A percentile compares a stretch with the other conserved stretches of the same genome.
These are phyloP conservation scores for Jamesozyma piceae DNA, from an alignment of 805 yeast species.

Conservation along the genomic window DNA sequence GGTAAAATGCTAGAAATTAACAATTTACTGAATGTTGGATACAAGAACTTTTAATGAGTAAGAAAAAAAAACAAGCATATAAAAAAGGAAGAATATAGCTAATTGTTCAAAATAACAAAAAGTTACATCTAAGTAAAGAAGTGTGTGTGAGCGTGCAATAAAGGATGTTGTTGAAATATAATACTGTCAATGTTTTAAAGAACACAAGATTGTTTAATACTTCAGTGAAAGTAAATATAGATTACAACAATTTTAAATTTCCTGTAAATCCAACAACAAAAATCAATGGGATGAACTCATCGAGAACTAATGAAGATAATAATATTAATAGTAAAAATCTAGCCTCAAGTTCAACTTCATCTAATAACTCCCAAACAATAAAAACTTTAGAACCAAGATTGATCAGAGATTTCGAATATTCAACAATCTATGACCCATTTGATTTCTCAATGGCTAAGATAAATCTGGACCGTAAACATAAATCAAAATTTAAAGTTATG, in stretches of 20 bases:
- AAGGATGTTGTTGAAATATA: conserved; percentile 1
- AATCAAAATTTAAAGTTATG: conserved; percentile 9
- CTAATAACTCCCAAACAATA: conserved; percentile 1
- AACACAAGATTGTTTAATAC: conserved; percentile 1
- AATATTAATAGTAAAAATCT: neutral
- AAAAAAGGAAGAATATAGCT: too few relatives aligned
- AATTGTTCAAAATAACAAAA: too few relatives aligned
- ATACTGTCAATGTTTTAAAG: neutral
- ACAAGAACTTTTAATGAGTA: too few relatives aligned
- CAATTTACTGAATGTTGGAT: too few relatives aligned
- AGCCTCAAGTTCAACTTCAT: neutral
- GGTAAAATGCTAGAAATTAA: too few relatives aligned
- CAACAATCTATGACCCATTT: conserved; percentile 63
- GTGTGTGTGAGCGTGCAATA: too few relatives aligned
- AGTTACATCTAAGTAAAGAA: too few relatives aligned
- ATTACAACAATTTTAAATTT: neutral
- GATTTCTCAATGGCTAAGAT: conserved; percentile 60
- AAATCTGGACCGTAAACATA: conserved; percentile 38
- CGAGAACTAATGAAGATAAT: neutral
- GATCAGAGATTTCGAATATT: conserved; percentile 37
- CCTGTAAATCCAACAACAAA: conserved; percentile 2
- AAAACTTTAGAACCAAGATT: conserved; percentile 16
- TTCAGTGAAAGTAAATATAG: neutral
- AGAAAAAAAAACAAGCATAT: too few relatives aligned
- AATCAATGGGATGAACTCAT: neutral